Evolutionary conservation across 208 protist species (phyloP), one percentile per base, ranked within the genome.

Genomic region (Leishmania turanica): DNA sequence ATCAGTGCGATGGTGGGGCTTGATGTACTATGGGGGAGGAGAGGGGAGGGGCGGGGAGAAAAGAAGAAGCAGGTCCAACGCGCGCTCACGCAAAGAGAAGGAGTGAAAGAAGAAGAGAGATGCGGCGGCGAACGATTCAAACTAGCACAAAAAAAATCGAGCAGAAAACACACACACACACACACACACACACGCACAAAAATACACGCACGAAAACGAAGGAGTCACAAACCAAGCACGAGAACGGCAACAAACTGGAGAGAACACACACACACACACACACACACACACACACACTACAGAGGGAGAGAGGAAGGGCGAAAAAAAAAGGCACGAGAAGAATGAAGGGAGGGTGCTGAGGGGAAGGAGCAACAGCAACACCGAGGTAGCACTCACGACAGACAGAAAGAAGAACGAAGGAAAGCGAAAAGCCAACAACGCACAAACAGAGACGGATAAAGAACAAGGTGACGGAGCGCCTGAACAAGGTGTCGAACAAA

Each of bases 21-120:
- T 24, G 60, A 8, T 9, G 17, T 37, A 62, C 7, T 68, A 4
- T 0, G 42, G 3, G 42, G 11, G 37, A 0, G 71, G 53, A 17
- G 31, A 27, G 7, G 24, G 3, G 24, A 45, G 21, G 42, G 7
- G 68, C 0, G 9, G 21, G 3, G 13, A 62, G 70, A 64, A 71
- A 80, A 75, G 70, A 60, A 76, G 27, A 45, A 9, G 51, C 40
- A 70, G 54, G 47, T 27, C 7, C 56, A 84, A 54, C 17, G 15
- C 21, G 49, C 65, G 27, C 65, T 54, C 8, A 64, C 42, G 69
- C 42, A 79, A 53, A 19, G 24, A 56, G 45, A 62, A 74, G 51
- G 17, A 75, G 24, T 53, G 47, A 79, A 76, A 17, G 27, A 54
- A 17, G 11, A 27, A 74, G 27, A 21, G 45, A 51, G 47, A 49